Base-by-base conservation (phyloP, 352 stramenopile genomes). In the Globisporangium cederbergense region DNA sequence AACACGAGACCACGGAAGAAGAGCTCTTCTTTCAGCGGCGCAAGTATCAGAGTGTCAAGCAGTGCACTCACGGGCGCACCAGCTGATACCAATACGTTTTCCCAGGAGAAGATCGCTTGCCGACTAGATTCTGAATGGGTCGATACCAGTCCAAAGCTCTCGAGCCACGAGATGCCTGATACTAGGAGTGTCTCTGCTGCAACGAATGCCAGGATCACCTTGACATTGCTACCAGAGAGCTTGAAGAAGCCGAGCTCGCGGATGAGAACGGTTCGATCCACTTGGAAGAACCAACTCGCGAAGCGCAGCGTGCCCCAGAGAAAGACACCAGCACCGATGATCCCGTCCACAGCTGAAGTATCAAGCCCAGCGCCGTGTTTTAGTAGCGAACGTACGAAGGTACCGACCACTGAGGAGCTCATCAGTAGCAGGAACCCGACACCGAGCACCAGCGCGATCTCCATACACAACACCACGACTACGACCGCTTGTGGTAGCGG, bases 1-100 rank as follows among this genome's bases (percentile, higher is more conserved):
- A 81, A 60, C 5, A 89, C 34, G n/a, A 78, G 34, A 16, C 75
- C 78, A 58, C 83, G 78, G 67, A 90, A 91, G 52, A 88, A 85
- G 2, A 91, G 65, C 57, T 91, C 83, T 65, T 91, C 80, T 50
- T 75, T 72, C 25, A 78, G 14, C 7, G 83, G 80, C 46, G 66
- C 71, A 6, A 88, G 59, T 4, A 88, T 11, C 7, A 91, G 52
- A 6, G 62, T 58, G 34, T 69, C 66, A 20, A 81, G 20, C 13
- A 77, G 55, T 32, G 52, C 20, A 16, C 5, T 40, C 10, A 18
- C 16, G 8, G 20, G 10, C 6, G n/a, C 11, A 30, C 13, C 52
- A 18, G 52, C 7, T 58, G 52, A 58, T 45, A 58, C 30, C 52
- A 58, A 45, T 45, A 45, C 30, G 18, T 58, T 58, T 32, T 45